A percentile compares a stretch with the other conserved stretches of the same genome.
These are phyloP conservation scores for Gliomastix tumulicola DNA, from an alignment of 2,329 filamentous ascomycete genomes.

Conservation along the genomic window DNA sequence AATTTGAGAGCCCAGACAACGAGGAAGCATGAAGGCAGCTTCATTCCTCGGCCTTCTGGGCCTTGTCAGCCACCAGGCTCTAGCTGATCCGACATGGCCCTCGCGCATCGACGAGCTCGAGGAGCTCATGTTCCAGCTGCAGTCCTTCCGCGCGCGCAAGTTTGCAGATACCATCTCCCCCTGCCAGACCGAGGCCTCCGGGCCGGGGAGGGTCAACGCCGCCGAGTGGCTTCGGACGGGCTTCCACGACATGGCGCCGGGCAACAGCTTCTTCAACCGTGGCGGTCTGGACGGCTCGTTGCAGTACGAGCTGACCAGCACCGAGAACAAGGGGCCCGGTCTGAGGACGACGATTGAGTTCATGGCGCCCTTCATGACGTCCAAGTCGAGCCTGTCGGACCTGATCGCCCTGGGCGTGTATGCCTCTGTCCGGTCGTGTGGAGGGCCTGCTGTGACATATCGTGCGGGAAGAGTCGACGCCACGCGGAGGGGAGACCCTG, in stretches of 20 bases:
- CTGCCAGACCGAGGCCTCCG: constrained; percentile 45
- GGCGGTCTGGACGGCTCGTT: constrained; percentile 55
- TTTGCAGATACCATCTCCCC: constrained; percentile 52
- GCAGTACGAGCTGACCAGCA: constrained; percentile 47
- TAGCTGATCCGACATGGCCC: constrained; percentile 9
- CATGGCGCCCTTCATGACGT: constrained; percentile 45
- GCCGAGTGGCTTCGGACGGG: constrained; percentile 56
- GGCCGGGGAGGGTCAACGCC: constrained; percentile 48
- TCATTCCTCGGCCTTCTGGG: no score
- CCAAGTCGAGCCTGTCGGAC: constrained; percentile 45
- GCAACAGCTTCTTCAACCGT: constrained; percentile 34
- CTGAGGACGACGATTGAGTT: constrained; percentile 46
- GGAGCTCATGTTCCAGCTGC: constrained; percentile 44
- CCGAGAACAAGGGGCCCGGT: constrained; percentile 50
- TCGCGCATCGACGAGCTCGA: constrained; percentile 11
- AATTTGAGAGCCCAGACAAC: no score
- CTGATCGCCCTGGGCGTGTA: constrained; percentile 52
- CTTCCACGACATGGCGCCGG: constrained; percentile 56
- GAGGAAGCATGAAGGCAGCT: no score
- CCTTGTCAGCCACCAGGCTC: neutral
- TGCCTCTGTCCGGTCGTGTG: constrained; percentile 50
- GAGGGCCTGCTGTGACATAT: constrained; percentile 47
- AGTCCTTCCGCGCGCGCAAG: constrained; percentile 44
- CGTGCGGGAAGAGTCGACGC: constrained; percentile 49
- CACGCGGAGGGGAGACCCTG: constrained; percentile 31